Evolutionary conservation across 208 protist genomes (phyloP), one percentile per base, ranked within the genome.

Genomic region (Leishmania turanica): DNA sequence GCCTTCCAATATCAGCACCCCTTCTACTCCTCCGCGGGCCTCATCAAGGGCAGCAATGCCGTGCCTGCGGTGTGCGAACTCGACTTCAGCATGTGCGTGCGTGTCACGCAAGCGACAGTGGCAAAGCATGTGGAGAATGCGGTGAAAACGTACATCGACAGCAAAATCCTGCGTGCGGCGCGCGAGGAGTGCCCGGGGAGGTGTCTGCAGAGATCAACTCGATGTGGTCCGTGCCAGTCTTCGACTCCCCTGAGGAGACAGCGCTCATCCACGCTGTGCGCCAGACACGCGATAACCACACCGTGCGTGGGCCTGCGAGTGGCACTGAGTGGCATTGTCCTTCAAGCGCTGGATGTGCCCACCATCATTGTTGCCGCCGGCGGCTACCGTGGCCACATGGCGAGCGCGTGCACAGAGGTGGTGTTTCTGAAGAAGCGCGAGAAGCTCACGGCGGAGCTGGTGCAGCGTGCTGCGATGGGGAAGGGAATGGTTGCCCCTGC

Each of bases 291-390:
- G 75, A 76, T 42, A 45, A 72, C 69, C 21, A 73, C 34, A 80
- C 80, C 21, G 68, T 81, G 3, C 47, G 79, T 11, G 77, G 81
- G 45, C 81, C 84, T 13, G 74, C 70, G 21, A 83, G 85, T 60
- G 85, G 75, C 42, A 88, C 90, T 1, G 54, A 27, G 90, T 76
- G 65, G 73, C 42, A 85, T 86, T 34, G 85, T 89, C 65, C 90
- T 90, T 73, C 87, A 92, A 40, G 79, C 71, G 42, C 51, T 91
- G 40, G 73, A 84, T 65, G 86, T 94, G 49, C 88, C 87, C 17
- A 88, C 85, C 37, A 79, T 89, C 70, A 86, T 88, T n/a, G 83
- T 85, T 15, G 87, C 84, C 31, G 84, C 85, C 3, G 90, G 85
- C 40, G 88, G 85, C 51, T 86, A 85, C 58, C 60, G 85, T 31